phyloP scores from a whole-genome alignment of 2,329 filamentous ascomycete species.

The Phialophora expanda region DNA sequence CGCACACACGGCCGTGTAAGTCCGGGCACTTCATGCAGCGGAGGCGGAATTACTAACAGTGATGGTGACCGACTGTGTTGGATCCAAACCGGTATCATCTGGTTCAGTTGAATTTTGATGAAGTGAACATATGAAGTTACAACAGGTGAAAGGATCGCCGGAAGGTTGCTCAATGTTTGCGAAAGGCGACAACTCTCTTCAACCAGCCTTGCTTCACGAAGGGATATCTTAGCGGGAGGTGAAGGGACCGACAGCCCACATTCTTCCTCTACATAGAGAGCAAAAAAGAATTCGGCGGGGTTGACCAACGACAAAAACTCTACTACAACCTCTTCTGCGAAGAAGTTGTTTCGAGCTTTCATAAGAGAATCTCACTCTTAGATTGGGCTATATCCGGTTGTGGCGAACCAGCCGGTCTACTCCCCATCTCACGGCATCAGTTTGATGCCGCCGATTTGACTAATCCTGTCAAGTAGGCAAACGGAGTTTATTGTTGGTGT shows the following conservation, averaged over 20 bases:
- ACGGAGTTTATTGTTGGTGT: background rate
- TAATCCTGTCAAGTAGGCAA: conserved; percentile 1
- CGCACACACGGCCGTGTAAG: background rate
- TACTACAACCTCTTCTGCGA: background rate
- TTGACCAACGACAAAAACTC: background rate
- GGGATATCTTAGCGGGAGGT: background rate
- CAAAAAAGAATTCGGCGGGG: background rate
- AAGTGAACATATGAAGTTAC: too few species aligned
- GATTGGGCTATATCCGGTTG: background rate
- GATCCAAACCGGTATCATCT: background rate
- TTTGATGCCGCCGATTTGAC: background rate
- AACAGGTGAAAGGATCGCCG: too few species aligned
- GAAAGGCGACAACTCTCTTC: background rate
- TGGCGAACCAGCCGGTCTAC: background rate
- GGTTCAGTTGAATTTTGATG: background rate
- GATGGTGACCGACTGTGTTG: background rate
- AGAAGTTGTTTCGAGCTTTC: background rate
- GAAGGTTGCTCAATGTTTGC: background rate
- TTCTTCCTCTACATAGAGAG: too few species aligned
- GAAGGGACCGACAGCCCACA: background rate
- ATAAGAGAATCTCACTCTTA: background rate
- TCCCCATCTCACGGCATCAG: background rate
- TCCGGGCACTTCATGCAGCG: background rate
- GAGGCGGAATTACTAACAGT: background rate
- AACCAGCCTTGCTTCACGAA: background rate